A percentile compares a stretch with the other conserved stretches of the same genome.
These are phyloP conservation scores for Breynia disticha DNA, from an alignment of 441 rosid genomes.

Conservation along the genomic window DNA sequence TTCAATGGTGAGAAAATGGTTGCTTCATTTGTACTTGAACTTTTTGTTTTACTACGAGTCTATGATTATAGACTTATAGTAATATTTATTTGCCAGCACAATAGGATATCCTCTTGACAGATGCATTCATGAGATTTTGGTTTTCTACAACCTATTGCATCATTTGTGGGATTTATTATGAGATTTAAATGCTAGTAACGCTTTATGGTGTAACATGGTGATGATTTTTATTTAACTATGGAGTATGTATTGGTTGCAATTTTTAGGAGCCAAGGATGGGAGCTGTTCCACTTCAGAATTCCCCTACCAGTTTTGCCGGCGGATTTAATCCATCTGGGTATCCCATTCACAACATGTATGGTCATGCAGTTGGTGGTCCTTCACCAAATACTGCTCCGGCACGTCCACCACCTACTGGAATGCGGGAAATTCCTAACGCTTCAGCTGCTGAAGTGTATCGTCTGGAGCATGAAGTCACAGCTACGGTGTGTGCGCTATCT, in stretches of 20 bases:
- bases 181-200: background rate
- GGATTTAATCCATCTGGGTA: constrained; percentile 48
- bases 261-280: constrained; percentile 50
- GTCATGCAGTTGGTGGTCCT: constrained; percentile 28
- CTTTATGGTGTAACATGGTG: background rate
- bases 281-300: constrained; percentile 36
- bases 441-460: constrained; percentile 67
- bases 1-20: constrained; percentile 44
- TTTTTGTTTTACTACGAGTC: background rate
- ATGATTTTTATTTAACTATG: constrained; percentile 1
- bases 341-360: constrained; percentile 34
- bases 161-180: background rate
- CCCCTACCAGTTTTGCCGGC: constrained; percentile 31
- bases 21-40: constrained; percentile 12
- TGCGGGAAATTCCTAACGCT: constrained; percentile 35
- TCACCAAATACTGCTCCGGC: constrained; percentile 38
- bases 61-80: too few species aligned
- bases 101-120: too few species aligned
- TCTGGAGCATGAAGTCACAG: constrained; percentile 79
- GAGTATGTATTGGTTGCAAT: constrained; percentile 3
- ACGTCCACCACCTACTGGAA: constrained; percentile 39
- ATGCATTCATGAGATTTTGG: background rate
- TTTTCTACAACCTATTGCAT: background rate
- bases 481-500: constrained; percentile 46
- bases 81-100: too few species aligned